phyloP scores from a whole-genome alignment of 768 basidiomycete genomes.

The Tylopilus subfusipes region DNA sequence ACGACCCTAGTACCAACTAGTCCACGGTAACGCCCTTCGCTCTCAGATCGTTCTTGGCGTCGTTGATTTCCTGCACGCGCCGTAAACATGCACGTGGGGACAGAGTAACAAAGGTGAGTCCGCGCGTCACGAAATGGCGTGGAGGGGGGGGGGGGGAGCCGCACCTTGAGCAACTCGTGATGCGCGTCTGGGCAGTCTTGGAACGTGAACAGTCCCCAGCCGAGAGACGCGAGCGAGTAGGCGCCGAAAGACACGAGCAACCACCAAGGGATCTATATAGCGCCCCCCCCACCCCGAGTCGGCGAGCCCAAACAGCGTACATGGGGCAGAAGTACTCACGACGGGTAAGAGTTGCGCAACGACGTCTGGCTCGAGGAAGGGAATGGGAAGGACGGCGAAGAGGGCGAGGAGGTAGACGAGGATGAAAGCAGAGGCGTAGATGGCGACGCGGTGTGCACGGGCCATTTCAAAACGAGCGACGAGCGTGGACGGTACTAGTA shows the following conservation, averaged over 20 bases:
- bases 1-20: slow-evolving; percentile 28
- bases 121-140: not conserved
- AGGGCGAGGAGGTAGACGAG: slow-evolving; percentile 40
- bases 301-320: no score
- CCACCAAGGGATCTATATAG: slow-evolving; percentile 69
- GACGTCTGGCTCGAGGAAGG: slow-evolving; percentile 10
- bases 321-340: slow-evolving; percentile 6
- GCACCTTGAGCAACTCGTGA: slow-evolving; percentile 57
- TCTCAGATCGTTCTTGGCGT: slow-evolving; percentile 56
- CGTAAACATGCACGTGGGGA: no score
- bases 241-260: slow-evolving; percentile 74
- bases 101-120: no score
- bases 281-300: no score
- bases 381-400: slow-evolving; percentile 14
- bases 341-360: slow-evolving; percentile 11
- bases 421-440: slow-evolving; percentile 40
- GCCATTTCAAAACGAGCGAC: slow-evolving; percentile 45
- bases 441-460: slow-evolving; percentile 53
- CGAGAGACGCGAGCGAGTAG: slow-evolving; percentile 73
- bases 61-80: slow-evolving; percentile 51
- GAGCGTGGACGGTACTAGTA: no score
- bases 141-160: not conserved
- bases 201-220: slow-evolving; percentile 70
- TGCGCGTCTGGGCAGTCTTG: slow-evolving; percentile 80
- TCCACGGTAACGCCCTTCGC: slow-evolving; percentile 60